Percentiles rank a stretch among this genome's conserved stretches.
Evolutionary conservation across 805 yeast genomes (phyloP).

Genomic region (Saccharomycopsis schoenii): DNA sequence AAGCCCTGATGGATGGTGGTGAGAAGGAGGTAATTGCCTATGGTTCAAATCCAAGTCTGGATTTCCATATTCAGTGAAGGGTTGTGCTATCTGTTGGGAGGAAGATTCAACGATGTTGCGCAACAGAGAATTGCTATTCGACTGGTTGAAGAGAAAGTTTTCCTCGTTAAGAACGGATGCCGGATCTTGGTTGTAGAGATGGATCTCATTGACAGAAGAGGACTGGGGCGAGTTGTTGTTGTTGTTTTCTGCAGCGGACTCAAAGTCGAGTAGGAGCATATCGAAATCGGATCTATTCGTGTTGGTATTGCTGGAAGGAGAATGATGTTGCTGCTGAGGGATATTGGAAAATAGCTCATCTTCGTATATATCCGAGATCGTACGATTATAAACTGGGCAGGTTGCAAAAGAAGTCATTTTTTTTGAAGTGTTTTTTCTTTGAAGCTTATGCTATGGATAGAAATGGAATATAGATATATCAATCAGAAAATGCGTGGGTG

Average conservation of each 20-base stretch:
- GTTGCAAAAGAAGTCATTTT: constrained; percentile 40
- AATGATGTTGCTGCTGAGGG: constrained; percentile 5
- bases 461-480: too few relatives aligned
- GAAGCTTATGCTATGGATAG: neutral
- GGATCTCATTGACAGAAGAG: neutral
- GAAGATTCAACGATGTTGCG: neutral
- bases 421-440: neutral
- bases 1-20: neutral
- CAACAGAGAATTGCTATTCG: constrained; percentile 17
- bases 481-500: too few relatives aligned
- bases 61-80: constrained; percentile 33
- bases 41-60: constrained; percentile 25
- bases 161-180: constrained; percentile 9
- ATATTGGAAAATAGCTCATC: constrained; percentile 41
- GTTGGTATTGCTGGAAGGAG: constrained; percentile 11
- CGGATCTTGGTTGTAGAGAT: constrained; percentile 6
- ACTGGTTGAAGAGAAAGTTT: constrained; percentile 10
- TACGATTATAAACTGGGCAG: constrained; percentile 41
- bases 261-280: neutral
- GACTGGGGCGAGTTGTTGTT: neutral
- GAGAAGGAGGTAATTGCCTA: neutral
- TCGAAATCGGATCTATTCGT: constrained; percentile 14
- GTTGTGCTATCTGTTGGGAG: constrained; percentile 19
- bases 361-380: constrained; percentile 49
- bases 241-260: neutral